These are phyloP conservation scores for Wickerhamomyces kurtzmanii DNA, from an alignment of 805 yeast genomes.

Conservation along the genomic window DNA sequence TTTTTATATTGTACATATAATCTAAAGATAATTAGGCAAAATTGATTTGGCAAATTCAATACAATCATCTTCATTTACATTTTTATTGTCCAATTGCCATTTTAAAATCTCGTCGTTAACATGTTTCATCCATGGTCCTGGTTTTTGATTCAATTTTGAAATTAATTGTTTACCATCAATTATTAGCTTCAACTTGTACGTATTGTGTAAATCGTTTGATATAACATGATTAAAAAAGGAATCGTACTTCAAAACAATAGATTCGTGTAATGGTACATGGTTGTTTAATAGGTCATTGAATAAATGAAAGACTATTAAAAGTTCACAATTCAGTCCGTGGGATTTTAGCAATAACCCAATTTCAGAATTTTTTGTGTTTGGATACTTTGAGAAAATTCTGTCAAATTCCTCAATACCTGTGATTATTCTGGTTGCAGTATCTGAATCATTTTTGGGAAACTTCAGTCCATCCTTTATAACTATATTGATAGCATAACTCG, in stretches of 20 bases:
- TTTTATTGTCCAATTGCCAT: conserved; percentile 78
- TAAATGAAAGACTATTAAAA: conserved; percentile 24
- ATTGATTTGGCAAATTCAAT: conserved; percentile 25
- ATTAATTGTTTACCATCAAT: conserved; percentile 69
- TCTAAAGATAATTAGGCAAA: conserved; percentile 14
- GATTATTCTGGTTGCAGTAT: conserved; percentile 35
- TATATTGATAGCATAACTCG: conserved; percentile 31
- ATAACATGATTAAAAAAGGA: conserved; percentile 7
- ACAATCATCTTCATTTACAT: conserved; percentile 42
- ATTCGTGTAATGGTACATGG: conserved; percentile 1
- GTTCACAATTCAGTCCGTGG: conserved; percentile 41
- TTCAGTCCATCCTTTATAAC: conserved; percentile 65
- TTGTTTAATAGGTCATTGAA: conserved; percentile 6
- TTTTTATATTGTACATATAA: no score
- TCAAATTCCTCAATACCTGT: conserved; percentile 19
- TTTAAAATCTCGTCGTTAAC: conserved; percentile 44
- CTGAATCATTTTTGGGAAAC: conserved; percentile 47
- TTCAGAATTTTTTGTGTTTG: conserved; percentile 36
- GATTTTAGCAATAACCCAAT: conserved; percentile 51
- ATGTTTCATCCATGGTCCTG: conserved; percentile 81
- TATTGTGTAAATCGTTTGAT: conserved; percentile 14
- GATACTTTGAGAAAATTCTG: conserved; percentile 15
- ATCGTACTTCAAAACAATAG: conserved; percentile 7
- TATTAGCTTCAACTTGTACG: conserved; percentile 47
- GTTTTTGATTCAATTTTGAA: conserved; percentile 40